A percentile compares a stretch with the other conserved stretches of the same genome.
Conservation (phyloP, 1,284 basidiomycete species). For the Earliella scabrosa region DNA sequence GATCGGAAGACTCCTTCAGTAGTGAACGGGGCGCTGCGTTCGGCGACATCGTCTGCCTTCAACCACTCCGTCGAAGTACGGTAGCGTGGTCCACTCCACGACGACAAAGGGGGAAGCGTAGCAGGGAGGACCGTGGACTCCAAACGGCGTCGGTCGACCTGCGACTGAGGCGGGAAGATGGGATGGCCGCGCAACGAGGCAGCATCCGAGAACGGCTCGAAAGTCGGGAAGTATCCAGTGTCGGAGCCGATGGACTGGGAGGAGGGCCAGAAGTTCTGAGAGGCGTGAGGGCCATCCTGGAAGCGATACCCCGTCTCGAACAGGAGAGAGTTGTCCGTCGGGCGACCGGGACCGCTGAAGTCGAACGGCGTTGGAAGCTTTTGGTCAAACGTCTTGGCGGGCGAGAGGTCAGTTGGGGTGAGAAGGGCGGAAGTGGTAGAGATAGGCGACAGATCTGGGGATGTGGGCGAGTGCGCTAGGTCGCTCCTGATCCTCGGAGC, state of each 20-base stretch:
- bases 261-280: conserved; percentile 27
- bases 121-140: conserved; percentile 25
- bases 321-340: conserved; percentile 32
- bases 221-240: conserved; percentile 45
- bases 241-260: conserved; percentile 36
- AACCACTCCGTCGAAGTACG: conserved; percentile 39
- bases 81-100: conserved; percentile 32
- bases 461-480: conserved; percentile 44
- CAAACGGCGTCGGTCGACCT: conserved; percentile 25
- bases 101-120: conserved; percentile 26
- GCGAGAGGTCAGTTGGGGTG: conserved; percentile 72
- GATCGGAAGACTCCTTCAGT: conserved; percentile 24
- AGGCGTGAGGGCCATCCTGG: conserved; percentile 22
- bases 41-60: conserved; percentile 33
- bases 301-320: conserved; percentile 36
- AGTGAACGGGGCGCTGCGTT: conserved; percentile 19
- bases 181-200: conserved; percentile 36
- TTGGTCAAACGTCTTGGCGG: conserved; percentile 59
- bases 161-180: conserved; percentile 38
- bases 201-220: conserved; percentile 56
- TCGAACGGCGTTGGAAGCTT: conserved; percentile 59
- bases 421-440: conserved; percentile 66
- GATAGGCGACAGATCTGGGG: conserved; percentile 70
- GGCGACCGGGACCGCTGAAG: conserved; percentile 34
- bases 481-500: conserved; percentile 43